Evolutionary conservation across 208 protist genomes (phyloP), one percentile per base, ranked within the genome.

Genomic region (Wallacemonas sp.): DNA sequence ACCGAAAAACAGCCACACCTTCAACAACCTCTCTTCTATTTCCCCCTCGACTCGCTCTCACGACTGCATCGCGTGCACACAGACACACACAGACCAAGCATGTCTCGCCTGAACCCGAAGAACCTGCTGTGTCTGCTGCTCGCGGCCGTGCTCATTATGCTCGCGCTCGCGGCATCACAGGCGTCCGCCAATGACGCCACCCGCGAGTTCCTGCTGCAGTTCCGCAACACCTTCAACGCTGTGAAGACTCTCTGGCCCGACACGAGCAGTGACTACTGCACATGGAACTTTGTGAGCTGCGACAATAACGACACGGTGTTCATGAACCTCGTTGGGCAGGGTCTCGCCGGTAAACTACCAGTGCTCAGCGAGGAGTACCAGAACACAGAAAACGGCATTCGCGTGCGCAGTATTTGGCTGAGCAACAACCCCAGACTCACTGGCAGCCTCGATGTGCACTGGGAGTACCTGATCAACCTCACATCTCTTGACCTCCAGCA

Each of bases 181-280:
- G 14, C 6, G 36, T 17, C 36, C 36, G 9, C 14, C 36, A 41
- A 41, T 14, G 6, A 41, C 36, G 36, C 36, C 36, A 60, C 54
- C 3, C 30, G 17, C 32, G 2, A 11, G 29, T 60, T 60, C 30
- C 54, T 60, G 6, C 5, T 16, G 24, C 8, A 60, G 54, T 41
- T 60, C 29, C 14, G 14, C 5, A 17, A 41, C 30, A 17, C 8
- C 8, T 39, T 27, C 32, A 9, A 27, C n/a, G n/a, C n/a, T n/a
- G n/a, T n/a, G 3, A 24, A 27, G 5, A 24, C 41, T 4, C 2
- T 41, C 5, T 16, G 14, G n/a, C 16, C 11, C 32, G 23, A n/a
- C 48, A 19, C 4, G 21, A n/a, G n/a, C n/a, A n/a, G n/a, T n/a
- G n/a, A 60, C 54, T 60, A 60, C 54, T 60, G 54, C 54, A 9